Percentiles rank a stretch among this genome's conserved stretches.
These are phyloP conservation scores for Cyanidium caldarium DNA, from an alignment of 23 red algal species.

Conservation along the genomic window DNA sequence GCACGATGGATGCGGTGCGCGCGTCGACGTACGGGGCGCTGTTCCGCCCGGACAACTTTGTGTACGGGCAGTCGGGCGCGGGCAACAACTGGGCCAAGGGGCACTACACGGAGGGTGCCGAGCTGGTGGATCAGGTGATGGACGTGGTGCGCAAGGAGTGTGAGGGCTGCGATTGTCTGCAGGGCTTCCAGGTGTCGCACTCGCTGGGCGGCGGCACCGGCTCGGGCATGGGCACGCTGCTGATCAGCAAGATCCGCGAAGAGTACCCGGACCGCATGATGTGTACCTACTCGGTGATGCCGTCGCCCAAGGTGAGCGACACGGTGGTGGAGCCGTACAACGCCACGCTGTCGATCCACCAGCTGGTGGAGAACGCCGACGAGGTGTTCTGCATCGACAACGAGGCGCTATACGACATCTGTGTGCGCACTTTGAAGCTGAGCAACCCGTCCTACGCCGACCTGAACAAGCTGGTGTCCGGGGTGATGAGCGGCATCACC, in stretches of 20 bases:
- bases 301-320: slow-evolving; percentile 90
- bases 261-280: slow-evolving; percentile 98
- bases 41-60: slow-evolving; percentile 96
- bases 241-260: slow-evolving; percentile 95
- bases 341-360: slow-evolving; percentile 90
- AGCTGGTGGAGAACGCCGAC: slow-evolving; percentile 95
- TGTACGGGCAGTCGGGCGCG: slow-evolving; percentile 81
- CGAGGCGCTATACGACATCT: slow-evolving; percentile 97
- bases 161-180: slow-evolving; percentile 86
- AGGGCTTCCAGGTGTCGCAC: slow-evolving; percentile 98
- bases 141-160: slow-evolving; percentile 88
- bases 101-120: slow-evolving; percentile 98
- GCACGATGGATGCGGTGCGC: slow-evolving; percentile 61
- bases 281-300: slow-evolving; percentile 97
- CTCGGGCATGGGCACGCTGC: slow-evolving; percentile 85
- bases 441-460: slow-evolving; percentile 66
- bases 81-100: slow-evolving; percentile 99
- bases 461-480: slow-evolving; percentile 82
- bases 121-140: slow-evolving; percentile 72
- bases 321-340: slow-evolving; percentile 99
- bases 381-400: slow-evolving; percentile 99
- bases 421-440: slow-evolving; percentile 58
- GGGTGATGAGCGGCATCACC: slow-evolving; percentile 96
- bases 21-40: slow-evolving; percentile 26
- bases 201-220: slow-evolving; percentile 95